phyloP scores from a whole-genome alignment of 495 filamentous ascomycete genomes.

The Hypoxylon intermedium region DNA sequence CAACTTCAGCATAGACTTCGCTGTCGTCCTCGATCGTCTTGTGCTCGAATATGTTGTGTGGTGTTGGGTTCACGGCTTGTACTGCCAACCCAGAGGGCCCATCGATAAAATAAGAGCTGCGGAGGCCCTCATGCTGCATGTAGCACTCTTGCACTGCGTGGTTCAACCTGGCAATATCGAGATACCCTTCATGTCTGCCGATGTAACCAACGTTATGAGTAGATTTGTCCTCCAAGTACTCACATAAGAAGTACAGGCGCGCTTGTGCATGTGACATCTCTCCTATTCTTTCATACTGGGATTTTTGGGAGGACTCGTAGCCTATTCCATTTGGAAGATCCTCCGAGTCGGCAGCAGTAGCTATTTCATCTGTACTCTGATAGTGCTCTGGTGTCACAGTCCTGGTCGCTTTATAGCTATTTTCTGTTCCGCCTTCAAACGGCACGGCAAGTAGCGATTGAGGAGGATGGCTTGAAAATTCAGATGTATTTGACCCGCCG shows the following conservation, averaged over 20 bases:
- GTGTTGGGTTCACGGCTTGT: slow-evolving; percentile 1
- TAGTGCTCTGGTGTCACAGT: no score
- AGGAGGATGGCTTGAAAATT: no score
- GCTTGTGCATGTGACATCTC: slow-evolving; percentile 44
- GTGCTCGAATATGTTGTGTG: background rate
- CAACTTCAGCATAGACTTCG: slow-evolving; percentile 9
- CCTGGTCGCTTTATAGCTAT: no score
- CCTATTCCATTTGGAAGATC: no score
- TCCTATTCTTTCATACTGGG: slow-evolving; percentile 2
- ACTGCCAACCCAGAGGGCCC: background rate
- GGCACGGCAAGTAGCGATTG: no score
- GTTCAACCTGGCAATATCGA: no score
- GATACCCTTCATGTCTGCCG: no score
- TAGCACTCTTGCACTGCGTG: no score
- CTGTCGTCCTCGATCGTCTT: slow-evolving; percentile 6
- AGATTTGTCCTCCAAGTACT: slow-evolving; percentile 35
- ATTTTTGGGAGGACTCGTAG: background rate
- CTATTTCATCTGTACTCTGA: no score
- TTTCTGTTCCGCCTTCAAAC: no score
- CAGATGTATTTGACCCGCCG: no score
- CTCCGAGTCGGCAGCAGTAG: no score
- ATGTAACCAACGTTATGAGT: slow-evolving; percentile 31
- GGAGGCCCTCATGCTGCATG: slow-evolving; percentile 45
- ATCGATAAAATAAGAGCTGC: slow-evolving; percentile 46
- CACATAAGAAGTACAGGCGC: slow-evolving; percentile 43